phyloP scores from a whole-genome alignment of 108 stramenopile species.

The Cyclotella choctawhatcheeana region DNA sequence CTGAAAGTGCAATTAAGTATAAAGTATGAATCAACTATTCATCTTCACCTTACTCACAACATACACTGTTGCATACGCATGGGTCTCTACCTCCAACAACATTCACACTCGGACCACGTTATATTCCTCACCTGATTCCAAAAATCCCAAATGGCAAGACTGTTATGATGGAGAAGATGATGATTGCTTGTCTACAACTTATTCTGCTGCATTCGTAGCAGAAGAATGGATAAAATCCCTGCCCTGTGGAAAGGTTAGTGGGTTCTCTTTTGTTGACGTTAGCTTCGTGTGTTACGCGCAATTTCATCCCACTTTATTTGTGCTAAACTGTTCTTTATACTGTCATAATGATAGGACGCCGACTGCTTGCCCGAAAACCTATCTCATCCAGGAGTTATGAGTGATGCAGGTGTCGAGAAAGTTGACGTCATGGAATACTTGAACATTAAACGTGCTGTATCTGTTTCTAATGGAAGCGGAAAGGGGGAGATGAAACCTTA shows the following conservation, averaged over 20 bases:
- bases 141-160: conserved; percentile 57
- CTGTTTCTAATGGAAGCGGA: conserved; percentile 22
- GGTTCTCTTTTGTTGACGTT: not conserved
- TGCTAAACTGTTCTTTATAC: not conserved
- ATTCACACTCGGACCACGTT: not conserved
- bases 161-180: conserved; percentile 49
- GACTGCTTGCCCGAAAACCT: conserved; percentile 52
- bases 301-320: too few relatives aligned
- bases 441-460: conserved; percentile 44
- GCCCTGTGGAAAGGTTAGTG: conserved; percentile 44
- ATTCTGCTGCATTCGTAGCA: conserved; percentile 50
- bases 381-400: conserved; percentile 47
- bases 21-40: not conserved
- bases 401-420: conserved; percentile 46
- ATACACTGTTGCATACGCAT: not conserved
- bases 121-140: conserved; percentile 30
- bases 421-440: conserved; percentile 57
- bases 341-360: conserved; percentile 18
- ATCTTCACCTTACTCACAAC: not conserved
- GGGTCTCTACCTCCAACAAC: conserved; percentile 1
- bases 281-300: too few relatives aligned
- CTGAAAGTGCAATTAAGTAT: too few relatives aligned
- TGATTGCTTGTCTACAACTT: conserved; percentile 48
- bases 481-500: not conserved
- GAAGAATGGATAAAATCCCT: conserved; percentile 56